These are phyloP conservation scores for Nemania diffusa DNA, from an alignment of 2,329 filamentous ascomycete genomes.

Conservation along the genomic window DNA sequence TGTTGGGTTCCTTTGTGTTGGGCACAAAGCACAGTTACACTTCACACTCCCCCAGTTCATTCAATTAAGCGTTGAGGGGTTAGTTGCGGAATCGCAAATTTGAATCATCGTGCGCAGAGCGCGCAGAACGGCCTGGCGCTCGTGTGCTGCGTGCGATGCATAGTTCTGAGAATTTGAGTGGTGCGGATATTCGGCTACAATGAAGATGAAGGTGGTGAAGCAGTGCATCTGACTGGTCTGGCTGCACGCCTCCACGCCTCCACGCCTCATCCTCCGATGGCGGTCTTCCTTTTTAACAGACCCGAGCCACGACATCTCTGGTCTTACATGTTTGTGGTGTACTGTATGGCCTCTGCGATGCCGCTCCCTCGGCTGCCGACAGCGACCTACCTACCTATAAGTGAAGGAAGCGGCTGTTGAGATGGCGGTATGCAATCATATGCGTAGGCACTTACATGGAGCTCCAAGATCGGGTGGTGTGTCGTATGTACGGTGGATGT, in stretches of 20 bases:
- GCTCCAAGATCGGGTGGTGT: slow-evolving; percentile 14
- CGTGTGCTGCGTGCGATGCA: no score
- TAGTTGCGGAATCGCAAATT: neutral
- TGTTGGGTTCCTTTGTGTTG: slow-evolving; percentile 25
- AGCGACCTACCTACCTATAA: no score
- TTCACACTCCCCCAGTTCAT: no score
- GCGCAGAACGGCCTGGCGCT: slow-evolving; percentile 10
- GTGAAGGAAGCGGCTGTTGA: slow-evolving; percentile 21
- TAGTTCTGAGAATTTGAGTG: slow-evolving; percentile 14
- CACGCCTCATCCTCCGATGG: slow-evolving; percentile 37
- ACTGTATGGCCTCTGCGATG: slow-evolving; percentile 16
- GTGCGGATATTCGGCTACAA: slow-evolving; percentile 19
- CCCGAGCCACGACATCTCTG: slow-evolving; percentile 31
- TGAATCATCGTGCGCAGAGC: slow-evolving; percentile 16
- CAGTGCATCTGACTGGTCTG: slow-evolving; percentile 28
- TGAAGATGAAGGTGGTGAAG: slow-evolving; percentile 22
- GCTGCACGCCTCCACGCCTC: slow-evolving; percentile 4
- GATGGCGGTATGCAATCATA: slow-evolving; percentile 32
- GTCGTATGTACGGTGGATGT: neutral
- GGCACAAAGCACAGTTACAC: slow-evolving; percentile 25
- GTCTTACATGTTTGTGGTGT: slow-evolving; percentile 18
- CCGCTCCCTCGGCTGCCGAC: slow-evolving; percentile 28
- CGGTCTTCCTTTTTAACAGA: slow-evolving; percentile 30
- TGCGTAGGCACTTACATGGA: neutral
- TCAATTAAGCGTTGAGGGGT: neutral